Conservation (phyloP, 1,284 basidiomycete species). For the Melanopsichium pennsylvanicum region DNA sequence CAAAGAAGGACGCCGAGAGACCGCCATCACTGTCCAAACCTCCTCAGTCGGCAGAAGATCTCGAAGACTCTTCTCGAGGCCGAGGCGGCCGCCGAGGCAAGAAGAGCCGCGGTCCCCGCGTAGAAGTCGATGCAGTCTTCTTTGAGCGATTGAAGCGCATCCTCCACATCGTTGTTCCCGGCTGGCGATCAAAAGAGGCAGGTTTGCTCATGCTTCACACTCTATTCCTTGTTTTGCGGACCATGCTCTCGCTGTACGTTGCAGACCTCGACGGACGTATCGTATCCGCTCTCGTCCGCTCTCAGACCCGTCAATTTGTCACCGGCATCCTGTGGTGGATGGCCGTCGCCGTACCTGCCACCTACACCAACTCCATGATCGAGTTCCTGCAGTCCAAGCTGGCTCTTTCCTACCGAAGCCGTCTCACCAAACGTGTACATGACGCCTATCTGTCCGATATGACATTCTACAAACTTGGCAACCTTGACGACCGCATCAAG, state of each 20-base stretch:
- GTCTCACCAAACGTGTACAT: conserved; percentile 84
- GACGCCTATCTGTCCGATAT: conserved; percentile 81
- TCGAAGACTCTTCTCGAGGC: conserved; percentile 39
- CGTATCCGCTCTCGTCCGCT: conserved; percentile 92
- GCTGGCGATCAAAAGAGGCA: conserved; percentile 83
- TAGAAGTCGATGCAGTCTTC: conserved; percentile 86
- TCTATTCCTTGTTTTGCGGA: conserved; percentile 83
- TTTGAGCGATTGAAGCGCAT: conserved; percentile 81
- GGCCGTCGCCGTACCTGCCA: conserved; percentile 80
- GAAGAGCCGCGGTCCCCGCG: conserved; percentile 51
- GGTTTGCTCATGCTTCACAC: conserved; percentile 86
- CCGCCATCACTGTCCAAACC: conserved; percentile 15
- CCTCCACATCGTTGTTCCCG: conserved; percentile 87
- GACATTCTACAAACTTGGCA: conserved; percentile 88
- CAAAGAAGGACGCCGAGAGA: conserved; percentile 20
- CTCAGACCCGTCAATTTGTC: conserved; percentile 80
- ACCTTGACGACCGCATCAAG: conserved; percentile 82
- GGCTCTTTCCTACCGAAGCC: conserved; percentile 87
- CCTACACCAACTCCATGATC: conserved; percentile 96
- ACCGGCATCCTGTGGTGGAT: conserved; percentile 88
- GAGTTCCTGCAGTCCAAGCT: conserved; percentile 89
- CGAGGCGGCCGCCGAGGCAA: conserved; percentile 37
- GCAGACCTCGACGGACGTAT: conserved; percentile 90
- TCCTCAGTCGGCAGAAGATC: conserved; percentile 4
- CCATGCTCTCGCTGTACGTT: conserved; percentile 92